These are phyloP conservation scores for Tagetes patula DNA, from an alignment of 129 eudicot genomes.

Conservation along the genomic window DNA sequence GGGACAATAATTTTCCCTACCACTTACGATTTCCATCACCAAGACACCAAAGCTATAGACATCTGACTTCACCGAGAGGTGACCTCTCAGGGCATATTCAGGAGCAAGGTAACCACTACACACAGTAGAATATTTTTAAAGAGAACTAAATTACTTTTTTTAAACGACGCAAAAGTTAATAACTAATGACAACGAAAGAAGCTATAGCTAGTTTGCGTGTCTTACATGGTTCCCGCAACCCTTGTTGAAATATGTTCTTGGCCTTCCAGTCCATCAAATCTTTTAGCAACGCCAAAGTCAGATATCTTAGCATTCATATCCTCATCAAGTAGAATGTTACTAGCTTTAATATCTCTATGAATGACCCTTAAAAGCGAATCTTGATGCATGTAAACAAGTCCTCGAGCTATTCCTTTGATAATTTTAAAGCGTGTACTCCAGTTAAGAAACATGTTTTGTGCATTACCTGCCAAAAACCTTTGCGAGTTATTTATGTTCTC, in stretches of 20 bases:
- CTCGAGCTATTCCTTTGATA: no score
- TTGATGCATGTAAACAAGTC: no score
- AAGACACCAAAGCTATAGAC: constrained; percentile 6
- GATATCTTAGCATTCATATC: constrained; percentile 24
- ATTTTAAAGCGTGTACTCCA: constrained; percentile 36
- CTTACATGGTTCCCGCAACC: constrained; percentile 45
- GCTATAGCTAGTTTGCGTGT: background rate
- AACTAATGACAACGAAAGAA: background rate
- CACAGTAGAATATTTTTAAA: no score
- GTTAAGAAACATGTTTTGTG: constrained; percentile 4
- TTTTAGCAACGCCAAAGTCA: constrained; percentile 43
- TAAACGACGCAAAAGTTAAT: background rate
- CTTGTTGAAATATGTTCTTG: constrained; percentile 32
- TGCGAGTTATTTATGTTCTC: background rate
- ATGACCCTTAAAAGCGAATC: no score
- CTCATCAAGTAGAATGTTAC: no score
- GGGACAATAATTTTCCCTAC: constrained; percentile 38
- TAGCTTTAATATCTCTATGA: no score
- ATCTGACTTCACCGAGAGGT: no score
- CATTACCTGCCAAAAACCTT: constrained; percentile 21
- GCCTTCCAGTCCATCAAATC: constrained; percentile 35
- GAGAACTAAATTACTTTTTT: constrained; percentile 13
- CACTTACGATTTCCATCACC: constrained; percentile 45
- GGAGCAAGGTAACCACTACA: no score
- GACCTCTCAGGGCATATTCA: no score